phyloP scores from a whole-genome alignment of 305 asterid species.

The Fraxinus dipetala region DNA sequence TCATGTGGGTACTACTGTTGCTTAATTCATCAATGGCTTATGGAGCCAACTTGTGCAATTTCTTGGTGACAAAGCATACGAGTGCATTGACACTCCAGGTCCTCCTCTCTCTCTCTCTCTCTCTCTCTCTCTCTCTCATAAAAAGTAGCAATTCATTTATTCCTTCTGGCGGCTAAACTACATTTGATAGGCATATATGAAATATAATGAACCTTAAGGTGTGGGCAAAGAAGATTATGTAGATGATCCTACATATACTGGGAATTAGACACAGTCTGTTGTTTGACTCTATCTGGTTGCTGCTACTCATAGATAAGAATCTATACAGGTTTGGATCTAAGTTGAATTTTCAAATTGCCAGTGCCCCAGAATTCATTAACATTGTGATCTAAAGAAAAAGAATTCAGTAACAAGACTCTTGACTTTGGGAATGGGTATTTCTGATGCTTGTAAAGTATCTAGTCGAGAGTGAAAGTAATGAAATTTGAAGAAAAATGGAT shows the following conservation, averaged over 20 bases:
- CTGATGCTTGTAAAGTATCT: background rate
- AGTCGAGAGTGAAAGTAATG: background rate
- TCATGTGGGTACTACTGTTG: slow-evolving; percentile 69
- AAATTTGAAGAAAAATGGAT: background rate
- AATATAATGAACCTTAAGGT: background rate
- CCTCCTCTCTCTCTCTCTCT: slow-evolving; percentile 1
- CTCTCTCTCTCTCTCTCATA: background rate
- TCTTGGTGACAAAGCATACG: slow-evolving; percentile 92
- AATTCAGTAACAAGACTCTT: background rate
- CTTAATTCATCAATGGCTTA: slow-evolving; percentile 83
- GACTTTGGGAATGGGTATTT: background rate
- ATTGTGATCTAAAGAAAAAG: background rate
- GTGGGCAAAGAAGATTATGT: background rate
- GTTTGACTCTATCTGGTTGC: background rate
- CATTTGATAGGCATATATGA: background rate
- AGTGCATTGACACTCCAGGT: slow-evolving; percentile 99
- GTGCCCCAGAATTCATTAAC: background rate
- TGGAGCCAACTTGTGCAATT: slow-evolving; percentile 89
- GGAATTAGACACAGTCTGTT: background rate
- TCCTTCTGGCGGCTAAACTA: background rate
- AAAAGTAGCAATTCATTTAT: background rate
- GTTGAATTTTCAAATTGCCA: background rate
- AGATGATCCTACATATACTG: background rate
- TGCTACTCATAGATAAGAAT: background rate
- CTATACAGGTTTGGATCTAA: background rate